These are phyloP conservation scores for Leccinum fallax DNA, from an alignment of 1,284 basidiomycete species.

Conservation along the genomic window DNA sequence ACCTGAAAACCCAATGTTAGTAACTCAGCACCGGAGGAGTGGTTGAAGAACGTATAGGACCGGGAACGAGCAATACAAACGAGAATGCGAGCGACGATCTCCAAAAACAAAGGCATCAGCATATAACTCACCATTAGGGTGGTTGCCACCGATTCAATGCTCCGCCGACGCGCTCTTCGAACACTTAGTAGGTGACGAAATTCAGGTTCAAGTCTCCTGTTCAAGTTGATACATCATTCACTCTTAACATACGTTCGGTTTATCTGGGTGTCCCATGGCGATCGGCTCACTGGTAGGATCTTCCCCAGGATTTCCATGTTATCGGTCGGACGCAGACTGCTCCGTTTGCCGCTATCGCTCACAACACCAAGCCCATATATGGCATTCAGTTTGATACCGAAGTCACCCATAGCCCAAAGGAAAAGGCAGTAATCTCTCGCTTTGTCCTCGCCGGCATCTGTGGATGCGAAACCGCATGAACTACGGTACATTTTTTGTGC, in stretches of 20 bases:
- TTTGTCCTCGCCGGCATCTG: slow-evolving; percentile 86
- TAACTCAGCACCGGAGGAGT: no score
- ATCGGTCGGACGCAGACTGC: slow-evolving; percentile 89
- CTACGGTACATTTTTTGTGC: slow-evolving; percentile 68
- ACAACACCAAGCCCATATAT: slow-evolving; percentile 88
- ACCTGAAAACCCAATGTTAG: no score
- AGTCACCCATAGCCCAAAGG: slow-evolving; percentile 94
- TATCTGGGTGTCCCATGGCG: slow-evolving; percentile 99
- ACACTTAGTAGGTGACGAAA: slow-evolving; percentile 72
- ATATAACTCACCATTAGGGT: no score
- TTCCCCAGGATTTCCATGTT: slow-evolving; percentile 85
- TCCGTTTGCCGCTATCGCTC: slow-evolving; percentile 93
- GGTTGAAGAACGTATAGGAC: no score
- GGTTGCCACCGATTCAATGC: slow-evolving; percentile 8
- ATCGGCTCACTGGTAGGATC: slow-evolving; percentile 74
- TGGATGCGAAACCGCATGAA: slow-evolving; percentile 85
- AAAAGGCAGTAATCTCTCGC: slow-evolving; percentile 88
- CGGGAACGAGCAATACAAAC: no score
- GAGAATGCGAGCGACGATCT: no score
- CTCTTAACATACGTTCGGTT: slow-evolving; percentile 41
- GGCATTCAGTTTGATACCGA: slow-evolving; percentile 99
- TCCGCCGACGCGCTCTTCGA: slow-evolving; percentile 82
- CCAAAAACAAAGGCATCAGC: no score
- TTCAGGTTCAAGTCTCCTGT: slow-evolving; percentile 56
- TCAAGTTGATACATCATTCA: neutral